Base-by-base conservation (phyloP, 306 rosid genomes). In the Vachellia pachyceras region DNA sequence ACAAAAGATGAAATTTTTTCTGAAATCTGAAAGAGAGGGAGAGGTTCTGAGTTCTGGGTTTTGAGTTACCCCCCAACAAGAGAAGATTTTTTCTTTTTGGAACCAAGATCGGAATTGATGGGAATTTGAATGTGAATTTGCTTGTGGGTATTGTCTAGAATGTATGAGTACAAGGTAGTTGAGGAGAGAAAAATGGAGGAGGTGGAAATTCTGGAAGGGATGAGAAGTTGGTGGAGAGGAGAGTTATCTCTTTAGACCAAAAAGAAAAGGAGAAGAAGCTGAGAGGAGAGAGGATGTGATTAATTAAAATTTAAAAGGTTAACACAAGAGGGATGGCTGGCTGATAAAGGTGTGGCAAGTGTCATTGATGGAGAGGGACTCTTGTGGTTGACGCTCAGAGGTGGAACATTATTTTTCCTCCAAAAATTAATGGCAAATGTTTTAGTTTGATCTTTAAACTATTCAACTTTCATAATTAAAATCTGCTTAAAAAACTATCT, bases 181-280 rank as follows among this genome's bases (percentile, higher is more conserved):
- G 8, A n/a, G 4, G 12, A 40, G 69, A 75, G 18, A 52, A 57
- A 29, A 10, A 52, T 10, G 13, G 50, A 7, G 60, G 10, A 7
- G 5, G 3, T 1, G 41, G 52, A 23, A 37, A 40, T 74, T 81
- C 80, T 65, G 44, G 84, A 74, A 74, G 66, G 5, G 15, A 5
- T 5, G 23, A 61, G 73, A 80, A 74, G 54, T 29, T 55, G 69
- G 54, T 6, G 69, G 54, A 39, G 78, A 72, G 7, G n/a, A 49
- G 1, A 49, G 33, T 55, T 73, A 52, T 36, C 66, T 10, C 0
- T n/a, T 4, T 3, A 7, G 33, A 55, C 18, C 1, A 2, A 35
- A 6, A 15, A 15, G 5, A 49, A 3, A 13, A 14, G n/a, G n/a
- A n/a, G n/a, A 49, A 15, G 13, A 54, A 7, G 4, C 18, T 33